Evolutionary conservation across 2,329 filamentous ascomycete species (phyloP).

Genomic region (Phoma sp.): DNA sequence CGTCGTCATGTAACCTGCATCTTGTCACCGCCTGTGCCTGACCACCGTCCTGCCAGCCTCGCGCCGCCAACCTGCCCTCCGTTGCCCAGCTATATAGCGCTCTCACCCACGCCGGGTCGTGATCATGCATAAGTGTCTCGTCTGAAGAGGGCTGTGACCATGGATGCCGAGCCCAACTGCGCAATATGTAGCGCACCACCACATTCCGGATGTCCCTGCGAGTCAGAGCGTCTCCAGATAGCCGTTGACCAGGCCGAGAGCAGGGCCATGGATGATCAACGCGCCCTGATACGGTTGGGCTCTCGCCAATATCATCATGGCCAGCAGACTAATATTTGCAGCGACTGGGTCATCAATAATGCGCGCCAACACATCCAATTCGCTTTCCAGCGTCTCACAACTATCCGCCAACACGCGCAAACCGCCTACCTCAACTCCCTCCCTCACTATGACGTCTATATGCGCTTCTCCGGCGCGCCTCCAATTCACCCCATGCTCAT

Average conservation of each 20-base stretch:
- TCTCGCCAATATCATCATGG: not conserved
- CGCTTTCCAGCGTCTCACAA: constrained; percentile 52
- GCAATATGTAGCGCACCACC: constrained; percentile 51
- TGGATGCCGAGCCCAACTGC: constrained; percentile 51
- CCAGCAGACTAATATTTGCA: constrained; percentile 33
- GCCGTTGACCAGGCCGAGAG: constrained; percentile 50
- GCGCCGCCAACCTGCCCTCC: constrained; percentile 25
- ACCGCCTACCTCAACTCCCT: constrained; percentile 53
- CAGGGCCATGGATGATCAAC: constrained; percentile 47
- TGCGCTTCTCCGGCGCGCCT: constrained; percentile 54
- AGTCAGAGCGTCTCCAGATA: constrained; percentile 50
- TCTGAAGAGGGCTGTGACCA: constrained; percentile 37
- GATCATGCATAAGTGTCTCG: constrained; percentile 38
- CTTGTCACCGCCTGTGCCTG: constrained; percentile 47
- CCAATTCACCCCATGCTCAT: constrained; percentile 53
- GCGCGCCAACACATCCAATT: constrained; percentile 55
- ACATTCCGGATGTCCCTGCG: constrained; percentile 50
- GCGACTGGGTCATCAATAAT: constrained; percentile 57
- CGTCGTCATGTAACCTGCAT: constrained; percentile 49
- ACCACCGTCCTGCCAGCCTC: constrained; percentile 33
- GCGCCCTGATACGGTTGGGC: constrained; percentile 47
- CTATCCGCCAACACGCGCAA: constrained; percentile 52
- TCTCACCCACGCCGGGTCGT: constrained; percentile 20
- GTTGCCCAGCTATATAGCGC: constrained; percentile 2
- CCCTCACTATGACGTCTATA: constrained; percentile 56